A percentile compares a stretch with the other conserved stretches of the same genome.
These are phyloP conservation scores for Nothomitra cinnamomea DNA, from an alignment of 2,329 filamentous ascomycete species.

Conservation along the genomic window DNA sequence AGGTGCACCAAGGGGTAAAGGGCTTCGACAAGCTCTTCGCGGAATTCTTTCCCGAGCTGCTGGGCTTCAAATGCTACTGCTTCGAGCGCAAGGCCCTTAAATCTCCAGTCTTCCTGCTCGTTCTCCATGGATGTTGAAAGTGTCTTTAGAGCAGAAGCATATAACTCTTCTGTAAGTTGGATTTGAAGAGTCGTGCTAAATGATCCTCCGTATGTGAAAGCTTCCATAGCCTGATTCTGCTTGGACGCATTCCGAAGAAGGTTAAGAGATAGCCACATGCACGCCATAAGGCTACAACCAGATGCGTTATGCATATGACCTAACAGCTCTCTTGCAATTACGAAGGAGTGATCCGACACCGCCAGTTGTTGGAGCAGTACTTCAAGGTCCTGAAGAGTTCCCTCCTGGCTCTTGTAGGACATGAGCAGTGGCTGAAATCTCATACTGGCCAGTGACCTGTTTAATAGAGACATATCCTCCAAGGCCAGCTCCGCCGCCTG, in stretches of 20 bases:
- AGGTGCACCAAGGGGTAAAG: conserved; percentile 86
- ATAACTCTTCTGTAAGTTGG: conserved; percentile 34
- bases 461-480: not conserved
- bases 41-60: conserved; percentile 49
- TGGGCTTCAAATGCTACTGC: conserved; percentile 59
- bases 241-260: conserved; percentile 43
- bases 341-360: conserved; percentile 24
- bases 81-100: conserved; percentile 68
- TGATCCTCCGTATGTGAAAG: conserved; percentile 37
- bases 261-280: conserved; percentile 66
- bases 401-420: conserved; percentile 45
- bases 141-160: conserved; percentile 47
- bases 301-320: conserved; percentile 41
- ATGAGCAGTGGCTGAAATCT: conserved; percentile 46
- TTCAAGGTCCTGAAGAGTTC: conserved; percentile 44
- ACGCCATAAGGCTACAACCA: conserved; percentile 44
- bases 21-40: conserved; percentile 73
- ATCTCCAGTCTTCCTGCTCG: conserved; percentile 43
- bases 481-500: not conserved
- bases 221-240: conserved; percentile 39
- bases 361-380: conserved; percentile 39
- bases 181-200: conserved; percentile 10
- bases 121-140: conserved; percentile 30
- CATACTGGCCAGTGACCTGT: conserved; percentile 9
- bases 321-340: conserved; percentile 47